Evolutionary conservation across 306 rosid species (phyloP).

Genomic region (Prosopis cineraria): DNA sequence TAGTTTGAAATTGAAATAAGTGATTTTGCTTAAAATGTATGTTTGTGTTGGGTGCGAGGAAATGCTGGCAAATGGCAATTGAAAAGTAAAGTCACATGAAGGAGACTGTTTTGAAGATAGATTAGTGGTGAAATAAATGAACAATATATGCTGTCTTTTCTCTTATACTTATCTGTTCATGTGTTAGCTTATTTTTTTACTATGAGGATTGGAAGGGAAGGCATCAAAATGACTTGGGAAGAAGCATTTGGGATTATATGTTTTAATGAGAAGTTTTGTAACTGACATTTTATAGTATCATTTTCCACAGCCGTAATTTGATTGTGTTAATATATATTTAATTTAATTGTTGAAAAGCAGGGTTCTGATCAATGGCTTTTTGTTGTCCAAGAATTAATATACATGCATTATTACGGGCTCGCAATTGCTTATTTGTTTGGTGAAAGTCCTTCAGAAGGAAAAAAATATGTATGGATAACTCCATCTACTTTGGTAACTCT

Average conservation of each 20-base stretch:
- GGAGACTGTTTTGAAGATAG: neutral
- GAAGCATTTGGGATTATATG: neutral
- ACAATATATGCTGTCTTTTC: neutral
- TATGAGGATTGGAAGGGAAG: neutral
- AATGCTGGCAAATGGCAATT: neutral
- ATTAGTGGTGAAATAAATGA: neutral
- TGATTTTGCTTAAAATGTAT: neutral
- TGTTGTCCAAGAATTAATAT: neutral
- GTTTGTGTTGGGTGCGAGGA: conserved; percentile 15
- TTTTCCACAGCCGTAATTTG: neutral
- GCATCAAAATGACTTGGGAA: neutral
- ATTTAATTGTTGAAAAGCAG: neutral
- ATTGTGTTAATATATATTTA: neutral
- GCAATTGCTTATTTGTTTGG: neutral
- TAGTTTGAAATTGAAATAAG: conserved; percentile 25
- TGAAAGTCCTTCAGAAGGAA: neutral
- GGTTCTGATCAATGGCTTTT: conserved; percentile 4
- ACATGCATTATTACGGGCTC: neutral
- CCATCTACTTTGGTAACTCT: neutral
- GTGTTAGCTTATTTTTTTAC: neutral
- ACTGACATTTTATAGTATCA: neutral
- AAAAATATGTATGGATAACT: neutral
- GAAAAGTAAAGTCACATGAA: neutral
- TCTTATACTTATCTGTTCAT: neutral
- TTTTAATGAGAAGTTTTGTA: conserved; percentile 8